These are phyloP conservation scores for Vinca minor DNA, from an alignment of 257 asterid species.

Conservation along the genomic window DNA sequence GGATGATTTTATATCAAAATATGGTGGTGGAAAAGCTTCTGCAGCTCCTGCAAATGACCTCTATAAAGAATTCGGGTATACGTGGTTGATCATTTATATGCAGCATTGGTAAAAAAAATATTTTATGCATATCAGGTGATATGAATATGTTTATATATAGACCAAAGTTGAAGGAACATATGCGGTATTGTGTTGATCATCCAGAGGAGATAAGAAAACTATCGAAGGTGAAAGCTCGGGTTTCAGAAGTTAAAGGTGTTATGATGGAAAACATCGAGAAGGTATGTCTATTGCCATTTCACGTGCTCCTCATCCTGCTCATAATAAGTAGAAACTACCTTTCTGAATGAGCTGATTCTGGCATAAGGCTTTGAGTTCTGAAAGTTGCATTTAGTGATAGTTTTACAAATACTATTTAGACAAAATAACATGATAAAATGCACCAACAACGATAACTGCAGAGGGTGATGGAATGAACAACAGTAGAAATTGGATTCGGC, in stretches of 20 bases:
- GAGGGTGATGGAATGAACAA: background rate
- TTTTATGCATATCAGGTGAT: constrained; percentile 4
- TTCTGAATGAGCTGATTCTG: background rate
- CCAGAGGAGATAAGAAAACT: constrained; percentile 91
- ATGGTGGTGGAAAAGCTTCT: constrained; percentile 73
- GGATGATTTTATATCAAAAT: constrained; percentile 66
- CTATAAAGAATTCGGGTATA: constrained; percentile 69
- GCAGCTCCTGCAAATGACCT: constrained; percentile 64
- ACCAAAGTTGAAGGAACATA: constrained; percentile 91
- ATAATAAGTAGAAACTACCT: background rate
- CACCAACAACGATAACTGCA: background rate
- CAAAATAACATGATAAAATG: background rate
- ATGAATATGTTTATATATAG: background rate
- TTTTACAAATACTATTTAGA: background rate
- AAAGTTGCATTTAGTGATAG: background rate
- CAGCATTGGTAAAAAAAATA: background rate
- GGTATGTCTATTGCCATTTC: constrained; percentile 25
- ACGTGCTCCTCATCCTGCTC: background rate
- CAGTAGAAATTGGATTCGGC: background rate
- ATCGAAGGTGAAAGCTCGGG: constrained; percentile 86
- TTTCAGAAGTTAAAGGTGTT: constrained; percentile 92
- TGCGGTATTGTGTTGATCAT: constrained; percentile 88
- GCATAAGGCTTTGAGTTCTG: background rate
- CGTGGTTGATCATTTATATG: constrained; percentile 1
- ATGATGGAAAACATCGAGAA: constrained; percentile 98